phyloP scores from a whole-genome alignment of 805 yeast genomes.

The Kregervanrija delftensis region DNA sequence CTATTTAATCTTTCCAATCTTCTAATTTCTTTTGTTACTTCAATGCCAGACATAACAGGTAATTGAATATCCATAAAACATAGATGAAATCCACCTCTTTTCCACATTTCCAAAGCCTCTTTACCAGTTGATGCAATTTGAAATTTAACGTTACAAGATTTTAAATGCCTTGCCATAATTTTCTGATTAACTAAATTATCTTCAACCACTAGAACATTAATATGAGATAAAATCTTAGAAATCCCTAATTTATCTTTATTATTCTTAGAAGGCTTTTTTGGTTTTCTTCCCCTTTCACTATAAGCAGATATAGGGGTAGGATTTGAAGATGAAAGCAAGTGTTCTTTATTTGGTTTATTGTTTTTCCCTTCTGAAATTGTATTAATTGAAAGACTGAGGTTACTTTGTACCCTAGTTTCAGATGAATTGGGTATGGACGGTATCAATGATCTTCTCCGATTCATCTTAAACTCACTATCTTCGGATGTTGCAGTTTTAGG shows the following conservation, averaged over 20 bases:
- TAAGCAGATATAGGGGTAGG: neutral
- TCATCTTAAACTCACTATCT: too few relatives aligned
- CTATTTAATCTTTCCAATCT: slow-evolving; percentile 72
- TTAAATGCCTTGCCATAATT: slow-evolving; percentile 80
- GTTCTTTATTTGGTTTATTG: neutral
- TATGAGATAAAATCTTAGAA: slow-evolving; percentile 74
- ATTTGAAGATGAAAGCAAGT: neutral
- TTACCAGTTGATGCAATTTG: slow-evolving; percentile 88
- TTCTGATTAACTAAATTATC: slow-evolving; percentile 93
- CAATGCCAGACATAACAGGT: slow-evolving; percentile 93
- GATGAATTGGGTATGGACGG: neutral
- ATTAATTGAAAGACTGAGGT: too few relatives aligned
- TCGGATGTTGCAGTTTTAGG: neutral
- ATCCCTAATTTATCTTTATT: slow-evolving; percentile 26
- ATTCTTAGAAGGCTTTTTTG: neutral
- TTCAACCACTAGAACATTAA: slow-evolving; percentile 89
- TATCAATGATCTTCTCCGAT: neutral
- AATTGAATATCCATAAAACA: slow-evolving; percentile 96
- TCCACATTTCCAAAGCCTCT: slow-evolving; percentile 94
- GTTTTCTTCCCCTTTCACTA: neutral
- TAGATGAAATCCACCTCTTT: slow-evolving; percentile 87
- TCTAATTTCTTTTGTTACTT: slow-evolving; percentile 88
- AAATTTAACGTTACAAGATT: slow-evolving; percentile 77
- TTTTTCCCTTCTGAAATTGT: neutral
- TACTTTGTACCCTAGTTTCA: too few relatives aligned